Conservation (phyloP, 441 rosid genomes). For the Eruca vesicaria region DNA sequence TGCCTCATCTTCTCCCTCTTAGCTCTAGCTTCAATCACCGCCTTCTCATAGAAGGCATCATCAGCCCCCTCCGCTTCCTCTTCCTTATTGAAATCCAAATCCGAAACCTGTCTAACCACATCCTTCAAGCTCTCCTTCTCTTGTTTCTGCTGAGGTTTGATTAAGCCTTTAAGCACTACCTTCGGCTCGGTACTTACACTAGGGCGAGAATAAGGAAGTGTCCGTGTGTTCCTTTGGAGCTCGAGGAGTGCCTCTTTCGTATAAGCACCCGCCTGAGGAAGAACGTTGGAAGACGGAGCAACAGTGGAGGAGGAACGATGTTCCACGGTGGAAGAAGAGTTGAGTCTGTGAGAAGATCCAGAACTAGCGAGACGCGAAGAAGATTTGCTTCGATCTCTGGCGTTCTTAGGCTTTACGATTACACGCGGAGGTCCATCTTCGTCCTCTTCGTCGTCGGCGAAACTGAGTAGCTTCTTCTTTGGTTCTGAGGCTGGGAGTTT, state of each 20-base stretch:
- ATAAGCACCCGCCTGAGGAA: constrained; percentile 84
- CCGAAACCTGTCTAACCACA: constrained; percentile 31
- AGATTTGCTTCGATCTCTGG: constrained; percentile 32
- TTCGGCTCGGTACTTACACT: constrained; percentile 50
- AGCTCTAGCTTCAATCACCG: constrained; percentile 69
- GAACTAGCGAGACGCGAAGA: constrained; percentile 44
- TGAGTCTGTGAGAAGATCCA: constrained; percentile 57
- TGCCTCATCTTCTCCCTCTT: constrained; percentile 68
- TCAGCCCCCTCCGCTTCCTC: constrained; percentile 32
- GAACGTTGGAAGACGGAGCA: constrained; percentile 59
- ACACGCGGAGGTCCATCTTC: constrained; percentile 33
- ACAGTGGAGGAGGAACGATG: constrained; percentile 38
- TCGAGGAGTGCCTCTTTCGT: constrained; percentile 84
- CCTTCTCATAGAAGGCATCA: constrained; percentile 48
- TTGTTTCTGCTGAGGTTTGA: constrained; percentile 41
- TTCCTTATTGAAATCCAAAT: constrained; percentile 27
- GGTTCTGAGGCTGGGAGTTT: constrained; percentile 38
- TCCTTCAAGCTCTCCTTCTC: constrained; percentile 45
- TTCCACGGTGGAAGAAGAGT: constrained; percentile 55
- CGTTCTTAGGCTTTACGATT: constrained; percentile 27
- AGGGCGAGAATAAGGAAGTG: constrained; percentile 59
- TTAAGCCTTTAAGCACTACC: constrained; percentile 67
- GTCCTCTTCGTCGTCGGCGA: constrained; percentile 67
- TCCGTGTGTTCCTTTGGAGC: constrained; percentile 88
- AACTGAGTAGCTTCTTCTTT: constrained; percentile 66